phyloP scores from a whole-genome alignment of 2,329 filamentous ascomycete species.

The Aspergillus persii region DNA sequence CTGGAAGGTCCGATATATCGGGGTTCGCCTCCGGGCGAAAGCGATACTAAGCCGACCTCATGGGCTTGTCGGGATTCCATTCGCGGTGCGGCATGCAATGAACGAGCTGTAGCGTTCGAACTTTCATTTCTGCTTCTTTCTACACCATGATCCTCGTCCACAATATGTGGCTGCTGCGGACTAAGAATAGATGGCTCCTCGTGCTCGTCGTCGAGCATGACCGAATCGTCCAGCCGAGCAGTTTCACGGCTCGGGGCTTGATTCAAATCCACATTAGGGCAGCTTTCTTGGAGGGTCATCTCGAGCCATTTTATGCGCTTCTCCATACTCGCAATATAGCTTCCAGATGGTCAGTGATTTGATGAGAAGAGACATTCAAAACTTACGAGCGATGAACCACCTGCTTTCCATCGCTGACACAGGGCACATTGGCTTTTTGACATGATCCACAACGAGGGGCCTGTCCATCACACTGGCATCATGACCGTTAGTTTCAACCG shows the following conservation, averaged over 20 bases:
- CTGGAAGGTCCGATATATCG: constrained; percentile 58
- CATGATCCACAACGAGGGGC: constrained; percentile 46
- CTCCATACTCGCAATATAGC: constrained; percentile 40
- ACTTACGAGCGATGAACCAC: constrained; percentile 45
- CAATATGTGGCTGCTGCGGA: neutral
- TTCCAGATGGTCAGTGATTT: constrained; percentile 7
- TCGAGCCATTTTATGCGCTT: constrained; percentile 49
- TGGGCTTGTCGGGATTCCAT: constrained; percentile 36
- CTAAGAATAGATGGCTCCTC: neutral
- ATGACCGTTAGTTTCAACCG: neutral
- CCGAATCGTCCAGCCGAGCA: neutral
- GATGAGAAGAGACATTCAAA: neutral
- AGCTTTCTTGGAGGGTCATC: constrained; percentile 41
- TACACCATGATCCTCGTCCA: neutral
- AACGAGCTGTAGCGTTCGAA: neutral
- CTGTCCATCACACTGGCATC: constrained; percentile 45
- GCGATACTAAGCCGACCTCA: constrained; percentile 54
- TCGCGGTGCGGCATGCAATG: neutral
- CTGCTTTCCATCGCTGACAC: constrained; percentile 47
- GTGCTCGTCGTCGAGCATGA: neutral
- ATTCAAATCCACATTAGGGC: constrained; percentile 45
- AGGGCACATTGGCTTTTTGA: constrained; percentile 41
- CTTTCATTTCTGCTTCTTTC: neutral
- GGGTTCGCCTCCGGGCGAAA: constrained; percentile 48
- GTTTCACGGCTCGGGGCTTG: constrained; percentile 16